Evolutionary conservation across 2,329 filamentous ascomycete genomes (phyloP).

Genomic region (Rosellinia necatrix): DNA sequence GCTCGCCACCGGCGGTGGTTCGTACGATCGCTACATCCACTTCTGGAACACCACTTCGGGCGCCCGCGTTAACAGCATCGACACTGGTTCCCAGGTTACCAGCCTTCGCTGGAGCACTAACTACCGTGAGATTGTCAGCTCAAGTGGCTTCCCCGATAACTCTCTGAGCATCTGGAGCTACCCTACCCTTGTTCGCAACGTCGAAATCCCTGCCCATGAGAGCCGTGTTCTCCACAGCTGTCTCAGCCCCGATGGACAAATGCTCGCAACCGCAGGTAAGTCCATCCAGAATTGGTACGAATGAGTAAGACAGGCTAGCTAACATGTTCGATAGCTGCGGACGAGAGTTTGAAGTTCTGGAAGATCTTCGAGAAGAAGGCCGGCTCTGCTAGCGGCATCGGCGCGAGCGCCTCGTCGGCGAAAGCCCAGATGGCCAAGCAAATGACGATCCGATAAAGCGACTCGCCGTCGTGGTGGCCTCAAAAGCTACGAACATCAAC

Average conservation of each 20-base stretch:
- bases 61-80: slow-evolving; percentile 97
- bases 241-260: slow-evolving; percentile 95
- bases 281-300: slow-evolving; percentile 15
- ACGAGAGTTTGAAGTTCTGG: slow-evolving; percentile 99
- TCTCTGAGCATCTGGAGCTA: slow-evolving; percentile 99
- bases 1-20: slow-evolving; percentile 92
- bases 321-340: slow-evolving; percentile 65
- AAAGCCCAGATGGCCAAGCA: slow-evolving; percentile 91
- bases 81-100: slow-evolving; percentile 96
- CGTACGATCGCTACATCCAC: slow-evolving; percentile 97
- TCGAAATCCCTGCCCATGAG: slow-evolving; percentile 97
- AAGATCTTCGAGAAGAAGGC: slow-evolving; percentile 99
- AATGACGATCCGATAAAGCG: slow-evolving; percentile 82
- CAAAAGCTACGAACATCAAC: slow-evolving; percentile 33
- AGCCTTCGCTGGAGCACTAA: slow-evolving; percentile 94
- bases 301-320: slow-evolving; percentile 31
- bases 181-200: slow-evolving; percentile 92
- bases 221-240: slow-evolving; percentile 95
- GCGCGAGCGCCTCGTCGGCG: slow-evolving; percentile 69
- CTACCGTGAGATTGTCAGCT: slow-evolving; percentile 98
- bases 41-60: slow-evolving; percentile 99
- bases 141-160: slow-evolving; percentile 98
- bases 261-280: slow-evolving; percentile 88
- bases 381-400: slow-evolving; percentile 68
- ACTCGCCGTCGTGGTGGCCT: slow-evolving; percentile 28